Evolutionary conservation across 176 grass and related monocot species (phyloP).

Genomic region (Eleusine coracana): DNA sequence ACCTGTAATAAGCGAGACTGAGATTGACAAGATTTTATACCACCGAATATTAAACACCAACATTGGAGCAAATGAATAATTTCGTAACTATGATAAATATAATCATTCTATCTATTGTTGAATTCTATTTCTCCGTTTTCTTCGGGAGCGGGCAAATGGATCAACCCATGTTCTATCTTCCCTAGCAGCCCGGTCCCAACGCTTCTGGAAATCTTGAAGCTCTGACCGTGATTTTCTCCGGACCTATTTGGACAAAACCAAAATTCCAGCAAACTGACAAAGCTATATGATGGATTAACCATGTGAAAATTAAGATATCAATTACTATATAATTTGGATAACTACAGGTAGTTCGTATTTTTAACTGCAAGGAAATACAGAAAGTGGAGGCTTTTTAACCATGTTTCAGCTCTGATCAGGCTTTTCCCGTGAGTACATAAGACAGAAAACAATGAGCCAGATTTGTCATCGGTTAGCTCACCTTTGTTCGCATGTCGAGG

Average conservation of each 20-base stretch:
- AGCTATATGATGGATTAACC: not conserved
- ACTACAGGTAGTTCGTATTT: slow-evolving; percentile 9
- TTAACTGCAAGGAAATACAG: not conserved
- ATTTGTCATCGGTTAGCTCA: slow-evolving; percentile 40
- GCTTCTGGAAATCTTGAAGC: slow-evolving; percentile 62
- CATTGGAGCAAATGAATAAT: not conserved
- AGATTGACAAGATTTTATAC: slow-evolving; percentile 1
- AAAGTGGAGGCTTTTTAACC: not conserved
- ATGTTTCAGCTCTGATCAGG: not conserved
- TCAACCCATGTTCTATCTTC: slow-evolving; percentile 72
- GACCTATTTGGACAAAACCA: slow-evolving; percentile 34
- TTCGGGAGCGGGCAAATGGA: slow-evolving; percentile 49
- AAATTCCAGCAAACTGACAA: slow-evolving; percentile 4
- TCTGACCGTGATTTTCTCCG: slow-evolving; percentile 61
- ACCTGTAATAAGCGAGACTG: not conserved
- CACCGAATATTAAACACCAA: slow-evolving; percentile 12
- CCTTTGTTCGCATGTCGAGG: slow-evolving; percentile 58
- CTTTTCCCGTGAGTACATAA: not conserved
- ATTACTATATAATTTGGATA: not conserved
- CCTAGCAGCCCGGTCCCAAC: slow-evolving; percentile 64
- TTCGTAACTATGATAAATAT: not conserved
- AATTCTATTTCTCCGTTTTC: slow-evolving; percentile 38
- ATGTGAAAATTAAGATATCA: not conserved
- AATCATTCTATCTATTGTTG: slow-evolving; percentile 30
- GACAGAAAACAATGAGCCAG: not conserved